phyloP scores from a whole-genome alignment of 1,284 basidiomycete genomes.

The Ustilago hordei region DNA sequence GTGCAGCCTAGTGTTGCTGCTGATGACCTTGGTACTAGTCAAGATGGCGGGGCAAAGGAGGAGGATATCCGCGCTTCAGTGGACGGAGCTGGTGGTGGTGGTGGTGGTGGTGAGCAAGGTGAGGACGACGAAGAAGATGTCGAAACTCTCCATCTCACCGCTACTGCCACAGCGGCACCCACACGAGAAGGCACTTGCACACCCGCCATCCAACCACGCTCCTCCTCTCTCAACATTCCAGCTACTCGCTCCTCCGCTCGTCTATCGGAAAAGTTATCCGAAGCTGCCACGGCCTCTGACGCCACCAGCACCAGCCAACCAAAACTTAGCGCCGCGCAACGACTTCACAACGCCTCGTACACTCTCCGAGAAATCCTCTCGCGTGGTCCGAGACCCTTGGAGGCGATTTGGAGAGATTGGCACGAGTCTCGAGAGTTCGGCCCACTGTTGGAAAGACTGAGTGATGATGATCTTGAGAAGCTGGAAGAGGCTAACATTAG shows the following conservation, averaged over 20 bases:
- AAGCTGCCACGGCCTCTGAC: neutral
- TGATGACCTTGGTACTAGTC: neutral
- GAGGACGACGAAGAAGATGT: slow-evolving; percentile 52
- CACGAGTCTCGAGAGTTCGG: slow-evolving; percentile 89
- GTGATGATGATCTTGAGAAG: slow-evolving; percentile 87
- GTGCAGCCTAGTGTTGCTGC: slow-evolving; percentile 22
- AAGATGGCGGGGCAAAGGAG: neutral
- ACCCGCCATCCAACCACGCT: slow-evolving; percentile 29
- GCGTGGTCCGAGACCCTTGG: slow-evolving; percentile 80
- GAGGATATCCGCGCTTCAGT: slow-evolving; percentile 4
- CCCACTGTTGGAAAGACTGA: slow-evolving; percentile 87
- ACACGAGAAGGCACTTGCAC: slow-evolving; percentile 47
- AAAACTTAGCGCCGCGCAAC: slow-evolving; percentile 26
- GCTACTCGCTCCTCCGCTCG: slow-evolving; percentile 44
- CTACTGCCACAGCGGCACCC: slow-evolving; percentile 39
- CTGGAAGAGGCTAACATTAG: slow-evolving; percentile 60
- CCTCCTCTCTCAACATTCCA: neutral
- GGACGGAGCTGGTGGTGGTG: neutral
- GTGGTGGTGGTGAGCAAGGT: slow-evolving; percentile 1
- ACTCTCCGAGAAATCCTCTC: slow-evolving; percentile 59
- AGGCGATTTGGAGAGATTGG: slow-evolving; percentile 95
- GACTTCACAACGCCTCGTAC: slow-evolving; percentile 40
- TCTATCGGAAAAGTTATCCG: slow-evolving; percentile 24
- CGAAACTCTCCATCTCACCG: slow-evolving; percentile 50
- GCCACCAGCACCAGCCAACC: slow-evolving; percentile 8